Conservation (phyloP, 2,329 filamentous ascomycete genomes). For the Xylariaceae sp. region DNA sequence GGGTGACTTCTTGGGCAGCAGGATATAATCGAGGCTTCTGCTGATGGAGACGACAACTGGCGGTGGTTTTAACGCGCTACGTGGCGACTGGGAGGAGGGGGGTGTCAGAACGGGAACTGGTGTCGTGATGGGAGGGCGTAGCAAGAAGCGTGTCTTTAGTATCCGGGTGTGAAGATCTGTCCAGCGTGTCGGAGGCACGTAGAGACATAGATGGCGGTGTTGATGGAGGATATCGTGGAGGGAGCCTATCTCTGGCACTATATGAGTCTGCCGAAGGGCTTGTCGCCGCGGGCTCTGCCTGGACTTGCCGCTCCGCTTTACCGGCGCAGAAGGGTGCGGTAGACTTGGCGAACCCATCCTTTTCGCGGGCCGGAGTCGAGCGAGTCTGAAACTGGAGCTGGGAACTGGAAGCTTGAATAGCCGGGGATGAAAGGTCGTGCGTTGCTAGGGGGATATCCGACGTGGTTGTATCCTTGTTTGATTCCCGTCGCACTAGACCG, state of each 20-base stretch:
- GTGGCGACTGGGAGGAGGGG: constrained; percentile 31
- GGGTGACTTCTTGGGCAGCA: constrained; percentile 33
- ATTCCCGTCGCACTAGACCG: too few species aligned
- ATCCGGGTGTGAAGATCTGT: constrained; percentile 46
- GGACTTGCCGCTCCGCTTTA: background rate
- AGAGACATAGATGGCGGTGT: constrained; percentile 43
- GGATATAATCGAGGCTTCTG: constrained; percentile 39
- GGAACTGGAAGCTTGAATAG: too few species aligned
- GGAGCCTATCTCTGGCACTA: constrained; percentile 42
- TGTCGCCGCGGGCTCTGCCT: constrained; percentile 11
- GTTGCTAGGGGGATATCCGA: too few species aligned
- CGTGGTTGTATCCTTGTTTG: too few species aligned
- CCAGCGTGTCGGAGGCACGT: constrained; percentile 50
- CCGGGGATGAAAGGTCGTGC: too few species aligned
- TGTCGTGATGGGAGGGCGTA: constrained; percentile 37
- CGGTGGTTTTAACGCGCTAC: constrained; percentile 36
- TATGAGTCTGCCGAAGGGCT: constrained; percentile 29
- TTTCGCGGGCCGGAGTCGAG: too few species aligned
- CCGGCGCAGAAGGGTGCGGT: constrained; percentile 9
- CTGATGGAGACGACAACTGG: constrained; percentile 38
- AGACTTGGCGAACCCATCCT: too few species aligned
- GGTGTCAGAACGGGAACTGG: constrained; percentile 38
- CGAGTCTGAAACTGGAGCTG: too few species aligned
- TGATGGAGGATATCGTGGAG: constrained; percentile 48
- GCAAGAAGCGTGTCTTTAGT: constrained; percentile 42